Base-by-base conservation (phyloP, 345 rosid species). In the Linum tenue region DNA sequence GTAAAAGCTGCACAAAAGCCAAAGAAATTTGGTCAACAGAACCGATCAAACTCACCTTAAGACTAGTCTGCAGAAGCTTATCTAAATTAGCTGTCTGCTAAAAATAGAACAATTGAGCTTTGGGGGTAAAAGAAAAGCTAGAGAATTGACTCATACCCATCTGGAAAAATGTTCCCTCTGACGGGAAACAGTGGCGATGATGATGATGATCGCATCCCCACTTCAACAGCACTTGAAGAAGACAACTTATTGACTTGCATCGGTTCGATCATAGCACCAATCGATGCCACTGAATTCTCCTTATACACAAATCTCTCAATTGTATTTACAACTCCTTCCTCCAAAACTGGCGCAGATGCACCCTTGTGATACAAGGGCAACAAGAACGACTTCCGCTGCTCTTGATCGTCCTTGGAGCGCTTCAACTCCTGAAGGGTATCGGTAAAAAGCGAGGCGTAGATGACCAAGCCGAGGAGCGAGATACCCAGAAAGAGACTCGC, bases 131-230 rank as follows among this genome's bases (percentile, higher is more conserved):
- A 12, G 12, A 10, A 65, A 76, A 59, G 58, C 14, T 37, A 44
- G 10, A 39, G 71, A 61, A 60, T 64, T 41, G 51, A 60, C 22
- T 55, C 83, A 71, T 81, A 90, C 98, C 96, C 98, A 78, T 88
- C 89, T 41, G 96, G 94, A 80, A 69, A 85, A 67, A 92, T 86
- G 76, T 79, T 88, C 60, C 97, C 98, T 42, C 72, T 76, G 7
- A 84, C 84, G 31, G 97, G 98, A 37, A 87, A 81, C 77, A 78
- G 53, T 22, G 87, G n/a, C 68, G 95, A 83, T 59, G 89, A n/a
- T n/a, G n/a, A n/a, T n/a, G n/a, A 76, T 22, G 31, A 75, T 78
- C 53, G 11, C 31, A 48, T 9, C 12, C 53, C 88, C 43, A 58
- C 64, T 12, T 74, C 78, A 72, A 70, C 82, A 64, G 73, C 67